phyloP scores from a whole-genome alignment of 331 rosid species.

The Pyrus hybrid region DNA sequence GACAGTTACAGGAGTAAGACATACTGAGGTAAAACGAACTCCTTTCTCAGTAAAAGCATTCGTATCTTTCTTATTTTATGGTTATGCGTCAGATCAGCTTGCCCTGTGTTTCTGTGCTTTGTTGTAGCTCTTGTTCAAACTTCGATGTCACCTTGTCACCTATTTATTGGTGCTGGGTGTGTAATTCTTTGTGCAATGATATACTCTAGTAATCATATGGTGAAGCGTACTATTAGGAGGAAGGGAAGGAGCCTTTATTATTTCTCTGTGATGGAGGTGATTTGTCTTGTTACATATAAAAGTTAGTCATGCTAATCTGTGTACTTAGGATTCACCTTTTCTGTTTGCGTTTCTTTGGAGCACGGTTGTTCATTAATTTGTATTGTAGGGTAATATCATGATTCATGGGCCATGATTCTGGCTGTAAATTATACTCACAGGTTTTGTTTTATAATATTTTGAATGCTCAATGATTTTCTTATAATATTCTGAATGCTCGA shows the following conservation, averaged over 20 bases:
- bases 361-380: not conserved
- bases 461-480: not conserved
- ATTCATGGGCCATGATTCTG: not conserved
- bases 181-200: conserved; percentile 17
- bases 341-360: not conserved
- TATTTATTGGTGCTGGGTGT: conserved; percentile 4
- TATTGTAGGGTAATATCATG: not conserved
- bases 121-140: not conserved
- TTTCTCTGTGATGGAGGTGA: conserved; percentile 11
- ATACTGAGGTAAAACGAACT: conserved; percentile 43
- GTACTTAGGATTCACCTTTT: not conserved
- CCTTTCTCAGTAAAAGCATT: conserved; percentile 3
- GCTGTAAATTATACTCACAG: not conserved
- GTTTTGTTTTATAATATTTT: not conserved
- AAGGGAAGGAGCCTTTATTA: conserved; percentile 13
- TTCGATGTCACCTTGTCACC: conserved; percentile 3
- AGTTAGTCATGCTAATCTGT: not conserved
- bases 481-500: not conserved
- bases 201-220: conserved; percentile 5
- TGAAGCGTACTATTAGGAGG: not conserved
- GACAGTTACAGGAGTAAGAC: conserved; percentile 21
- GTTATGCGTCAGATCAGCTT: conserved; percentile 3
- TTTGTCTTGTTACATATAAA: conserved; percentile 1
- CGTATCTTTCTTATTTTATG: not conserved
- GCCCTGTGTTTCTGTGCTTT: not conserved